These are phyloP conservation scores for Phaffia tasmanica DNA, from an alignment of 768 basidiomycete genomes.

Conservation along the genomic window DNA sequence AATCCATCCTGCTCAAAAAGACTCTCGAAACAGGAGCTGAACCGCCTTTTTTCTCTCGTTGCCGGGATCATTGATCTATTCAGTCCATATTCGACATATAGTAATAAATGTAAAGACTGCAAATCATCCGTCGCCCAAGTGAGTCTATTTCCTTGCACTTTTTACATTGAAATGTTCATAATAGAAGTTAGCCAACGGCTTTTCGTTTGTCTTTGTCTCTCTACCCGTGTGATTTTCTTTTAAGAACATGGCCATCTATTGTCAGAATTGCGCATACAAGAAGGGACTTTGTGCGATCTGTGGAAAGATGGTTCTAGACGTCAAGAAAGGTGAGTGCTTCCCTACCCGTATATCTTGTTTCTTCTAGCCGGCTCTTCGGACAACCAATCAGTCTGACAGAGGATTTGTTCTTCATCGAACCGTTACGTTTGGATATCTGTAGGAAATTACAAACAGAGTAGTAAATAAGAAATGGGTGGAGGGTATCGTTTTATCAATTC, in stretches of 20 bases:
- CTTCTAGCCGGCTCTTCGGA: background rate
- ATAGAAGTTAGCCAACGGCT: background rate
- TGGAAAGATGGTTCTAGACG: slow-evolving; percentile 29
- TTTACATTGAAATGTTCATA: background rate
- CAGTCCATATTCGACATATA: slow-evolving; percentile 28
- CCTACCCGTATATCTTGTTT: background rate
- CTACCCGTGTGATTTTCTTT: slow-evolving; percentile 8
- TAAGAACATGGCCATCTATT: slow-evolving; percentile 34
- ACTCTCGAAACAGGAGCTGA: slow-evolving; percentile 24
- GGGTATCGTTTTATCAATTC: no score
- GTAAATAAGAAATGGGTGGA: background rate
- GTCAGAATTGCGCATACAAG: slow-evolving; percentile 29
- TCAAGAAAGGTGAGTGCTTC: slow-evolving; percentile 11
- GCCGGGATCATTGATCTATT: no score
- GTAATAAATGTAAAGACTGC: slow-evolving; percentile 38
- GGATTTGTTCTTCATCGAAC: background rate
- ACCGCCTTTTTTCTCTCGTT: background rate
- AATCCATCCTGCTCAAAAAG: slow-evolving; percentile 29
- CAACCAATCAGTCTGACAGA: background rate
- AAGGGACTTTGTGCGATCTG: slow-evolving; percentile 38
- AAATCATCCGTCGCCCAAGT: slow-evolving; percentile 29
- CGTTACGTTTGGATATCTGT: no score
- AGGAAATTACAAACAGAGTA: slow-evolving; percentile 10
- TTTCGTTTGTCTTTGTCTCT: slow-evolving; percentile 17
- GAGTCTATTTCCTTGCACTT: background rate